A percentile compares a stretch with the other conserved stretches of the same genome.
Evolutionary conservation across 768 basidiomycete genomes (phyloP).

Genomic region (Podaxis sp.): DNA sequence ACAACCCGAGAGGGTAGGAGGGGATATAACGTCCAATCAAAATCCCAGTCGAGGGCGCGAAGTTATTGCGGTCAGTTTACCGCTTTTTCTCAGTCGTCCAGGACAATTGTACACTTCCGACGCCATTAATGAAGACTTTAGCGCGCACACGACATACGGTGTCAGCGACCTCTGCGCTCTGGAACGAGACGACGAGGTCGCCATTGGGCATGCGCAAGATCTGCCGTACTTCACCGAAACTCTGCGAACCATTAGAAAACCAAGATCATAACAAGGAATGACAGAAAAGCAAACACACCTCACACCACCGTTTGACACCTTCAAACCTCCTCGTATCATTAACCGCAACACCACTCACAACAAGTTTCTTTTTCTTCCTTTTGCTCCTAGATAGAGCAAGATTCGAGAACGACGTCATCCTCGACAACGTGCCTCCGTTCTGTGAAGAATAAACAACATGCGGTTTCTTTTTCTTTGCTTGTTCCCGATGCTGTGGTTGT

Average conservation of each 20-base stretch:
- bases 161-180: constrained; percentile 75
- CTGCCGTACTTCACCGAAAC: constrained; percentile 74
- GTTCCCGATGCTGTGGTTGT: neutral
- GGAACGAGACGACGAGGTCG: constrained; percentile 76
- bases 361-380: constrained; percentile 62
- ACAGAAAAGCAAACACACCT: constrained; percentile 41
- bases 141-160: constrained; percentile 81
- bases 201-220: constrained; percentile 75
- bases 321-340: constrained; percentile 66
- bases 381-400: constrained; percentile 25
- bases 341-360: constrained; percentile 66
- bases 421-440: constrained; percentile 26
- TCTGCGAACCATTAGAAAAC: constrained; percentile 35
- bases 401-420: constrained; percentile 22
- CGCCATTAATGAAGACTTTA: constrained; percentile 69
- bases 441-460: constrained; percentile 36
- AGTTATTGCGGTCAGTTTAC: constrained; percentile 15
- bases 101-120: constrained; percentile 77
- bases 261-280: neutral
- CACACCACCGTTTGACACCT: constrained; percentile 73
- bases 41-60: neutral
- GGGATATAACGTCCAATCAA: neutral
- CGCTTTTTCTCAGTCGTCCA: constrained; percentile 64
- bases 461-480: constrained; percentile 23
- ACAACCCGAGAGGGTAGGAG: neutral